Evolutionary conservation across 257 asterid genomes (phyloP).

Genomic region (Rhazya stricta): DNA sequence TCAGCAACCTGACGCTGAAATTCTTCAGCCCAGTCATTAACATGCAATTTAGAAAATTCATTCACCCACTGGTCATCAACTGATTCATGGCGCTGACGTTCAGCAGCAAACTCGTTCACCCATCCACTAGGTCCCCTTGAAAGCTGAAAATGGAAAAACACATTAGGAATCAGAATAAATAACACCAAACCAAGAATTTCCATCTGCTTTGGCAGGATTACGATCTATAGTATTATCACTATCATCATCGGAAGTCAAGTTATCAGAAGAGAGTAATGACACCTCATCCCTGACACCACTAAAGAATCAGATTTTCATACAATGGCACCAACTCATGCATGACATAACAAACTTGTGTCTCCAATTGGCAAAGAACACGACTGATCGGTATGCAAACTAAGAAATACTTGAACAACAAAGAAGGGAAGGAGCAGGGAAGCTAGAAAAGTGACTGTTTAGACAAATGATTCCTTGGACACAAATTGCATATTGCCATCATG

Average conservation of each 20-base stretch:
- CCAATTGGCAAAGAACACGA: neutral
- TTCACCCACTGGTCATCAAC: slow-evolving; percentile 77
- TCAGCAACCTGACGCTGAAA: slow-evolving; percentile 89
- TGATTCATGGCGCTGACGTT: slow-evolving; percentile 48
- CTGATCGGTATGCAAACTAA: neutral
- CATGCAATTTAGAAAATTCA: slow-evolving; percentile 89
- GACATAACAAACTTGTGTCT: neutral
- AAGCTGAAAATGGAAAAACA: slow-evolving; percentile 47
- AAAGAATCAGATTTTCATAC: neutral
- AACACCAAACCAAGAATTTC: neutral
- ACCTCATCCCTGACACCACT: neutral
- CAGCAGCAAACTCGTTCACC: slow-evolving; percentile 80
- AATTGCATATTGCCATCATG: neutral
- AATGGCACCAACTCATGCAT: neutral
- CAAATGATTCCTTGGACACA: neutral
- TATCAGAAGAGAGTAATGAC: neutral
- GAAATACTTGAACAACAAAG: neutral
- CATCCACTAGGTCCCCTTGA: slow-evolving; percentile 77
- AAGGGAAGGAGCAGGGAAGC: neutral
- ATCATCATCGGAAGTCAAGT: neutral
- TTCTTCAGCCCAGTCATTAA: slow-evolving; percentile 91
- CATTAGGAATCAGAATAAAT: slow-evolving; percentile 6
- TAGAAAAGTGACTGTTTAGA: neutral
- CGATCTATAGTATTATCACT: neutral
- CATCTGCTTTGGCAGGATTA: neutral